Base-by-base conservation (phyloP, 2,329 filamentous ascomycete species). In the Microdochium bolleyi region DNA sequence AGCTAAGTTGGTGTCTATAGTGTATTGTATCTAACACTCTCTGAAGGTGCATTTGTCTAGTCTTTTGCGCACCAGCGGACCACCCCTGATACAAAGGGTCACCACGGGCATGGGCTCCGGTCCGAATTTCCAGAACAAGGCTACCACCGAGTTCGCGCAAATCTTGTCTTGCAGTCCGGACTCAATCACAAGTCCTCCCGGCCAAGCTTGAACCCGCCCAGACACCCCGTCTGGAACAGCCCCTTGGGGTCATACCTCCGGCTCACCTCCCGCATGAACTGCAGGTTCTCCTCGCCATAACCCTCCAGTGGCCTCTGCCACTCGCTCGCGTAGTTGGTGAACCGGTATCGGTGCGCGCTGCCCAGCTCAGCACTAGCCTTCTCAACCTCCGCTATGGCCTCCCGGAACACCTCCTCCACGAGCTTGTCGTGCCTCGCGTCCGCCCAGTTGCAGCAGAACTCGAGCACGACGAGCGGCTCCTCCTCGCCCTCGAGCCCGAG, bases 251-350 rank as follows among this genome's bases (percentile, higher is more conserved):
- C 69, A 53, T 69, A 70, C 55, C 62, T 65, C 54, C 57, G 51
- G 19, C 65, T 64, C 27, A 67, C 59, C 7, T 49, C 52, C 24
- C 59, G 57, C 55, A 72, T 50, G 48, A 56, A 59, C 51, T 59
- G 51, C 34, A 64, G 52, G 51, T 67, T 69, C 24, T 55, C 58
- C 21, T 51, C 56, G 2, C 69, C 69, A 51, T 70, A 71, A 3
- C 65, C 63, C 1, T 55, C 60, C 37, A 65, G 57, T 7, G 60
- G 57, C 21, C 60, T 52, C 54, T 62, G 61, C 52, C 62, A 61
- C 51, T 62, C 60, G 0, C 59, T 58, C 54, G 63, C 62, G 48
- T 71, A 69, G 58, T 70, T 70, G 52, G 68, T 63, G 50, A 69
- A 71, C 54, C 67, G 64, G 57, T 65, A 68, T 0, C 55, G 34